phyloP scores from a whole-genome alignment of 2,329 filamentous ascomycete genomes.

The Sclerotinia glacialis region DNA sequence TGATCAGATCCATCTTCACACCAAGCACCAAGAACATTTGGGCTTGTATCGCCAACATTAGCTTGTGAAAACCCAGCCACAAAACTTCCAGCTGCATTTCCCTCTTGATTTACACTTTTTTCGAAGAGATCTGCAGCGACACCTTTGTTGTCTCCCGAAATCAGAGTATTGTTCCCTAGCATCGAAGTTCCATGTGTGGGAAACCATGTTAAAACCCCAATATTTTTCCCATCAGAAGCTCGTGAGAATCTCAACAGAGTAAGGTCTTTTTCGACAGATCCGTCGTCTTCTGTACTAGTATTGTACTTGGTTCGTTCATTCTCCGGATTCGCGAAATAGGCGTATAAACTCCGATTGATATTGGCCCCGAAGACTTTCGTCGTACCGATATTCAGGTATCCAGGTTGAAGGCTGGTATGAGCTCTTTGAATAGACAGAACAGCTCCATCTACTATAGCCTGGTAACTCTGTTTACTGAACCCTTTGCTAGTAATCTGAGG shows the following conservation, averaged over 20 bases:
- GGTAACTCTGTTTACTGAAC: slow-evolving; percentile 82
- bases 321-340: slow-evolving; percentile 82
- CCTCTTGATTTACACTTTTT: slow-evolving; percentile 56
- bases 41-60: slow-evolving; percentile 86
- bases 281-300: slow-evolving; percentile 50
- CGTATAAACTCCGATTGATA: slow-evolving; percentile 83
- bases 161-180: slow-evolving; percentile 85
- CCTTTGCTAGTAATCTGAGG: slow-evolving; percentile 87
- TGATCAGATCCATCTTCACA: slow-evolving; percentile 80
- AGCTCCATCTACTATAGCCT: slow-evolving; percentile 83
- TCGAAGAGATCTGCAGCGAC: slow-evolving; percentile 86
- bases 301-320: slow-evolving; percentile 70
- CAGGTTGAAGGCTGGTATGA: slow-evolving; percentile 64
- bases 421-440: slow-evolving; percentile 78
- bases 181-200: slow-evolving; percentile 89
- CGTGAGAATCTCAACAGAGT: slow-evolving; percentile 77
- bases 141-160: slow-evolving; percentile 95
- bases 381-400: slow-evolving; percentile 67
- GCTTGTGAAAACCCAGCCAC: slow-evolving; percentile 91
- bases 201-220: slow-evolving; percentile 86
- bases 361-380: slow-evolving; percentile 72
- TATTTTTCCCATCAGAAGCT: slow-evolving; percentile 69
- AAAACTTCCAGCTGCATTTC: slow-evolving; percentile 62
- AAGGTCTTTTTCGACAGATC: slow-evolving; percentile 68
- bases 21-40: slow-evolving; percentile 82